Percentiles rank a stretch among this genome's conserved stretches.
These are phyloP conservation scores for Symbiodinium natans DNA, from an alignment of 73 alveolate genomes.

Conservation along the genomic window DNA sequence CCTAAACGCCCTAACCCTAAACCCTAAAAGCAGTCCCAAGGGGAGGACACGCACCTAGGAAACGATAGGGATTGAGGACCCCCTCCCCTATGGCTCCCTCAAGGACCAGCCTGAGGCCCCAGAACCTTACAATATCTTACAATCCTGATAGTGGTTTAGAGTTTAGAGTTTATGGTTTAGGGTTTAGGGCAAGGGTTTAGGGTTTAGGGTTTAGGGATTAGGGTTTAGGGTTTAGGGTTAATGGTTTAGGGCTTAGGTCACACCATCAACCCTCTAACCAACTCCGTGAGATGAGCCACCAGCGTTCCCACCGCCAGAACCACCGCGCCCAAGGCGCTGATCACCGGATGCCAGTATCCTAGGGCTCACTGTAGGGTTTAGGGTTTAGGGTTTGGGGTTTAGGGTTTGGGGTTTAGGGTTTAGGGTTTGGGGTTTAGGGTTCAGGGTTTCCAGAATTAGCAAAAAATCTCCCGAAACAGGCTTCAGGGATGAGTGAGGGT, in stretches of 20 bases:
- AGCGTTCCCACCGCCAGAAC: conserved; percentile 27
- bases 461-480: too few relatives aligned
- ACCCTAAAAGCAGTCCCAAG: too few relatives aligned
- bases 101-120: not conserved
- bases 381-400: too few relatives aligned
- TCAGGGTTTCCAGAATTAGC: too few relatives aligned
- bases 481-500: too few relatives aligned
- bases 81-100: too few relatives aligned
- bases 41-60: too few relatives aligned
- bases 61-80: too few relatives aligned
- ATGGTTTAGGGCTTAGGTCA: too few relatives aligned
- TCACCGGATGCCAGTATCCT: conserved; percentile 20
- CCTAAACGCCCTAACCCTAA: not conserved
- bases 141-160: not conserved
- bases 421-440: too few relatives aligned
- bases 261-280: too few relatives aligned
- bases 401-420: too few relatives aligned
- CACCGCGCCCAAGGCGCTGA: conserved; percentile 10
- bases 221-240: not conserved
- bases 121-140: not conserved
- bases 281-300: not conserved
- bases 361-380: not conserved
- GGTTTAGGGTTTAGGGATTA: not conserved
- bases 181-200: not conserved
- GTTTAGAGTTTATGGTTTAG: not conserved